Conservation (phyloP, 2,329 filamentous ascomycete species). For the Diaporthe sp. region DNA sequence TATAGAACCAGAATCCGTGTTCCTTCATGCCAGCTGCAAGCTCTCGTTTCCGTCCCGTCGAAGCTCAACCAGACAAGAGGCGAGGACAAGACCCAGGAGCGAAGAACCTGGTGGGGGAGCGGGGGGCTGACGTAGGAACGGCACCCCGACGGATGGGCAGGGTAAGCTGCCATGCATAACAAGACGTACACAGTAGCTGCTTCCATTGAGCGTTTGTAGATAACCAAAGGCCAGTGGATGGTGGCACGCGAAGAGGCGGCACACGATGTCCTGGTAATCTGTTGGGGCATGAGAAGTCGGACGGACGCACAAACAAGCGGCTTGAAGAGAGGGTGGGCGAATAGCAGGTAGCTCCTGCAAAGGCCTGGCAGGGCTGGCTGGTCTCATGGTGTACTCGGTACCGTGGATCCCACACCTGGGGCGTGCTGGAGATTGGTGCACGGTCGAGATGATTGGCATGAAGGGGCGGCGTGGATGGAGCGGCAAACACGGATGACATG, state of each 20-base stretch:
- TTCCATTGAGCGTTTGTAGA: too few relatives aligned
- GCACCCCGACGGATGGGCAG: background rate
- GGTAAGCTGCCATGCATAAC: background rate
- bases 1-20: background rate
- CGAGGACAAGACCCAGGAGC: background rate
- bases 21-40: slow-evolving; percentile 4
- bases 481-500: background rate
- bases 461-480: background rate
- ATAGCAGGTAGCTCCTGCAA: background rate
- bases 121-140: background rate
- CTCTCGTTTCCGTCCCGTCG: background rate
- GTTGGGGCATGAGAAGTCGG: background rate
- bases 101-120: background rate
- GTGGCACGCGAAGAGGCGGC: background rate
- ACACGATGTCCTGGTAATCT: background rate
- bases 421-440: background rate
- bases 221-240: background rate
- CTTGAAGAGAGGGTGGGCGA: background rate
- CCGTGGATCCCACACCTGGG: background rate
- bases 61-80: background rate
- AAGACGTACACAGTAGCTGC: background rate
- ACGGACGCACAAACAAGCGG: background rate
- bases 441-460: too few relatives aligned
- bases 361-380: background rate
- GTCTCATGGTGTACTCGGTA: background rate